phyloP scores from a whole-genome alignment of 768 basidiomycete species.

The Tephrocybe sp. region DNA sequence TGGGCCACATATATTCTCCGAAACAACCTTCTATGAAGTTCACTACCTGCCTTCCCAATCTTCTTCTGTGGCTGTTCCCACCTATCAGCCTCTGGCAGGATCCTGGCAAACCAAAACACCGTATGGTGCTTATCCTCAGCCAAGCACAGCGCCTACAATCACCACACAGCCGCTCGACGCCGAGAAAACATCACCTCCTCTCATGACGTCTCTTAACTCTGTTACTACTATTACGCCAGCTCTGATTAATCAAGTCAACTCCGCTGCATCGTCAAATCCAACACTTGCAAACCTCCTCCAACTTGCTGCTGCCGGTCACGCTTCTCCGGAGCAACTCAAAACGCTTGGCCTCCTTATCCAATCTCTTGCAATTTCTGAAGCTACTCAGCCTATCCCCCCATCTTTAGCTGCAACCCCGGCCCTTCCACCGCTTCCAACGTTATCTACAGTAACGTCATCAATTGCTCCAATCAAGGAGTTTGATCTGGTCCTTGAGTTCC shows the following conservation, averaged over 20 bases:
- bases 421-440: conserved; percentile 12
- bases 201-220: conserved; percentile 43
- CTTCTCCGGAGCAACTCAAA: conserved; percentile 62
- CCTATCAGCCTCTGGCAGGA: conserved; percentile 23
- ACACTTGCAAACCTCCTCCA: conserved; percentile 66
- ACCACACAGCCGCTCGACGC: conserved; percentile 1
- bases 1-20: conserved; percentile 70
- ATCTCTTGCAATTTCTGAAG: conserved; percentile 45
- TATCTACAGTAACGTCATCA: conserved; percentile 7
- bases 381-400: conserved; percentile 14
- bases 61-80: conserved; percentile 11
- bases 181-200: conserved; percentile 28
- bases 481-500: conserved; percentile 72
- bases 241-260: conserved; percentile 62
- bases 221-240: conserved; percentile 51
- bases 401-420: conserved; percentile 2
- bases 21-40: conserved; percentile 71
- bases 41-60: conserved; percentile 49
- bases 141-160: not conserved
- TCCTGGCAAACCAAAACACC: conserved; percentile 29
- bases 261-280: conserved; percentile 64
- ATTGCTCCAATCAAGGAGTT: conserved; percentile 49
- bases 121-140: conserved; percentile 20
- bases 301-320: conserved; percentile 58
- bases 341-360: conserved; percentile 73